Evolutionary conservation across 129 eudicot species (phyloP), one percentile per base, ranked within the genome.

Genomic region (Saposhnikovia divaricata): DNA sequence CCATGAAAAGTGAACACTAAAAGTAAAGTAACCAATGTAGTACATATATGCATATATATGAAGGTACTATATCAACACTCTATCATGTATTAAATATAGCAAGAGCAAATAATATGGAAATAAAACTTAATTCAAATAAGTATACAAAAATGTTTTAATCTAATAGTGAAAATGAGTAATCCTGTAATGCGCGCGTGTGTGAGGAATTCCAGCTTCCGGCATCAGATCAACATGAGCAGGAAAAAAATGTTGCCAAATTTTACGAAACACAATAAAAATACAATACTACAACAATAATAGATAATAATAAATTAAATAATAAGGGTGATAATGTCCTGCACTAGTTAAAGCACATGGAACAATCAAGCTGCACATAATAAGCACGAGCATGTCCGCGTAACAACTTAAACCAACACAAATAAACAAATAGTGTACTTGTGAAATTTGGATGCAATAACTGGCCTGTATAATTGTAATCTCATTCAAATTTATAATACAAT

Each of bases 311-410:
- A 21, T 19, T 53, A 6, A 53, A 53, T 25, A 57, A 57, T 21
- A 57, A 57, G 68, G 68, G 34, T 59, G 68, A 59, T 9, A 59
- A 23, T 8, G 27, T 59, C 31, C 14, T 59, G 34, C 69, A 25
- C 69, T 61, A 61, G 69, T 61, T n/a, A 9, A 61, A 23, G 69
- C 15, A 61, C 16, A 61, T n/a, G 1, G 31, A n/a, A 61, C 69
- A 61, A 61, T 53, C 63, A 68, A 13, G 45, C 75, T 70, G 75
- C 75, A 37, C 45, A 72, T 40, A 72, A 72, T 38, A 72, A 72
- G 75, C 44, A 40, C 16, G 28, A 31, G 73, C 23, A 68, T 68
- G 23, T 68, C 42, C 10, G 23, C 42, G 3, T 46, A 46, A 14
- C 40, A 65, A 68, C 42, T 27, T 68, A 68, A 68, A 31, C 73